Conservation (phyloP, 352 stramenopile species). For the Pythium chondricola region DNA sequence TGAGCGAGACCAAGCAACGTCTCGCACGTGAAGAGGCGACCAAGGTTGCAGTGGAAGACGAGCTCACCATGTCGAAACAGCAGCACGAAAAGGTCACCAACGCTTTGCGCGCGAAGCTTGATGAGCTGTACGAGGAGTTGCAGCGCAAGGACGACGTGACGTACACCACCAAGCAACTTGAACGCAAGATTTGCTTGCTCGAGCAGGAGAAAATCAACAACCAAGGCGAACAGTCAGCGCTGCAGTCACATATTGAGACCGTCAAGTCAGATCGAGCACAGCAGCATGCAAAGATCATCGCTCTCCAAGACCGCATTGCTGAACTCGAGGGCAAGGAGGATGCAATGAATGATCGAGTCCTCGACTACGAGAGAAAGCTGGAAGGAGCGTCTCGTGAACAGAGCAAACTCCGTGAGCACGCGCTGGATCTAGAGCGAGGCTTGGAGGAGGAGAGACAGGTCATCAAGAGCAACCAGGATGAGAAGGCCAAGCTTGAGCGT, state of each 20-base stretch:
- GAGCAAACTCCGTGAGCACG: slow-evolving; percentile 32
- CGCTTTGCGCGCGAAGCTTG: slow-evolving; percentile 39
- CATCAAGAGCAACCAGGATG: slow-evolving; percentile 26
- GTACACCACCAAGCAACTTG: slow-evolving; percentile 2
- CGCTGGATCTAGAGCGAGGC: slow-evolving; percentile 14
- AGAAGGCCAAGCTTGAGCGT: slow-evolving; percentile 38
- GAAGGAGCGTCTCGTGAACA: slow-evolving; percentile 17
- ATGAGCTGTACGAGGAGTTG: slow-evolving; percentile 50
- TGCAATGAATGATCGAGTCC: slow-evolving; percentile 35
- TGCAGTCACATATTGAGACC: not conserved
- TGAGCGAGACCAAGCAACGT: slow-evolving; percentile 32
- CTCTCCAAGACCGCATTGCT: slow-evolving; percentile 1
- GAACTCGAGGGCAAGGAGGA: slow-evolving; percentile 19
- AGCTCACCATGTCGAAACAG: slow-evolving; percentile 27
- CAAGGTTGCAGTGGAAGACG: slow-evolving; percentile 19
- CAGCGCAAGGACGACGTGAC: slow-evolving; percentile 33
- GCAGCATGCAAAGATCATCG: slow-evolving; percentile 7
- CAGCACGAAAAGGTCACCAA: slow-evolving; percentile 21
- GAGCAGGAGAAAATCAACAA: slow-evolving; percentile 17
- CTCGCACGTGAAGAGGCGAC: slow-evolving; percentile 25
- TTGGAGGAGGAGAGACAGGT: slow-evolving; percentile 23
- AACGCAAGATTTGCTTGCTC: slow-evolving; percentile 7
- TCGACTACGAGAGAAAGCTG: slow-evolving; percentile 33
- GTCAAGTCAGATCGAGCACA: not conserved
- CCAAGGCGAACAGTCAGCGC: not conserved